phyloP scores from a whole-genome alignment of 176 grass and related monocot species.

The Cymbopogon citratus region DNA sequence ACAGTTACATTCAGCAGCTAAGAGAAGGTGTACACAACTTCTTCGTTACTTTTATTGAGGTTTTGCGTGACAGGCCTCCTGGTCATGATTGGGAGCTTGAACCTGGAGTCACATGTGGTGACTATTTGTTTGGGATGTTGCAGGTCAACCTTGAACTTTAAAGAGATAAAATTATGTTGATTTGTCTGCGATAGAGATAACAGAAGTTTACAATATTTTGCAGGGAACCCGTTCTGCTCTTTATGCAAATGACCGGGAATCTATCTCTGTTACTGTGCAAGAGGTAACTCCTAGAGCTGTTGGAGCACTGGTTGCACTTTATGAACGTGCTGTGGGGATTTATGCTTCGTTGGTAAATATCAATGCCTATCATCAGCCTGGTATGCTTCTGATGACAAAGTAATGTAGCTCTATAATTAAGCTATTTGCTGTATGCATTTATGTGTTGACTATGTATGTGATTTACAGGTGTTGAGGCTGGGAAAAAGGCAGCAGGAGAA shows the following conservation, averaged over 20 bases:
- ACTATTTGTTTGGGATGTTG: constrained; percentile 99
- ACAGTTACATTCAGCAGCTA: constrained; percentile 98
- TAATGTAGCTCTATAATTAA: constrained; percentile 7
- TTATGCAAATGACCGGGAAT: constrained; percentile 91
- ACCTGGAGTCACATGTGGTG: constrained; percentile 97
- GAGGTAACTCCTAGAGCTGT: constrained; percentile 88
- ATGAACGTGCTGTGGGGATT: constrained; percentile 94
- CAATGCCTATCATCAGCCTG: constrained; percentile 99
- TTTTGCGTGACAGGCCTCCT: constrained; percentile 81
- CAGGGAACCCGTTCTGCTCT: constrained; percentile 97
- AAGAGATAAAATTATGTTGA: background rate
- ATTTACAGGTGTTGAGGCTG: constrained; percentile 86
- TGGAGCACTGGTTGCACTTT: constrained; percentile 90
- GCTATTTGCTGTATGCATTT: background rate
- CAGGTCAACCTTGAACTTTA: constrained; percentile 49
- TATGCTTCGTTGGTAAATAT: constrained; percentile 94
- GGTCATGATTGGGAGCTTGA: constrained; percentile 99
- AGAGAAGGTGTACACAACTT: constrained; percentile 98
- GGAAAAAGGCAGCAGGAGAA: constrained; percentile 96
- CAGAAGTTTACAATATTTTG: constrained; percentile 11
- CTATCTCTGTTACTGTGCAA: constrained; percentile 90
- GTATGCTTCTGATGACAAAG: constrained; percentile 29
- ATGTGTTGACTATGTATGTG: constrained; percentile 26
- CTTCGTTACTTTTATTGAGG: constrained; percentile 97
- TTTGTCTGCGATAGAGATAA: background rate